phyloP scores from a whole-genome alignment of 176 grass and related monocot species.

The Triticum timopheevii region DNA sequence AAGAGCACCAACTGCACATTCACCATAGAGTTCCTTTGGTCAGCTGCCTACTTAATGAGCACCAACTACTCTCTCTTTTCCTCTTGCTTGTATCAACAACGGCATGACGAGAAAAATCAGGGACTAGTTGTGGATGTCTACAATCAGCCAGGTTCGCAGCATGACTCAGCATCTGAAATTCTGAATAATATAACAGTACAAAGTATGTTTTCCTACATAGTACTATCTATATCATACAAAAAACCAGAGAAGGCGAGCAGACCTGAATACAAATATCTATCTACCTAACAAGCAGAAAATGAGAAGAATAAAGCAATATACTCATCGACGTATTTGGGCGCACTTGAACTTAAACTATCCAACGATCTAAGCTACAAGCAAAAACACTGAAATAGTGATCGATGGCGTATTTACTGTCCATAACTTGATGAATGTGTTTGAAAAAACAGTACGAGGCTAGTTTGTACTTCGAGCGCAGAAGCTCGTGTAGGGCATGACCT shows the following conservation, averaged over 20 bases:
- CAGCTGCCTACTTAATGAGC: background rate
- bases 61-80: background rate
- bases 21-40: background rate
- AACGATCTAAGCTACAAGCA: background rate
- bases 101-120: background rate
- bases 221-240: background rate
- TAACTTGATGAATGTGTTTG: background rate
- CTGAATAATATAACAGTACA: background rate
- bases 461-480: background rate
- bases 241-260: background rate
- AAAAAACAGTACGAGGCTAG: no score
- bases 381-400: background rate
- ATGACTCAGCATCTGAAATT: background rate
- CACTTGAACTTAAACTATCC: background rate
- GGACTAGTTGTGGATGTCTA: background rate
- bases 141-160: background rate
- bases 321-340: background rate
- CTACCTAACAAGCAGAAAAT: background rate
- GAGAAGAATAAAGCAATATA: background rate
- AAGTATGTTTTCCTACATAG: background rate
- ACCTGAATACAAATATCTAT: background rate
- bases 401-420: background rate
- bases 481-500: background rate
- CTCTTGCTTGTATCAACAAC: background rate
- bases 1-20: background rate